Evolutionary conservation across 1,284 basidiomycete species (phyloP), one percentile per base, ranked within the genome.

Genomic region (Coniophora puteana): DNA sequence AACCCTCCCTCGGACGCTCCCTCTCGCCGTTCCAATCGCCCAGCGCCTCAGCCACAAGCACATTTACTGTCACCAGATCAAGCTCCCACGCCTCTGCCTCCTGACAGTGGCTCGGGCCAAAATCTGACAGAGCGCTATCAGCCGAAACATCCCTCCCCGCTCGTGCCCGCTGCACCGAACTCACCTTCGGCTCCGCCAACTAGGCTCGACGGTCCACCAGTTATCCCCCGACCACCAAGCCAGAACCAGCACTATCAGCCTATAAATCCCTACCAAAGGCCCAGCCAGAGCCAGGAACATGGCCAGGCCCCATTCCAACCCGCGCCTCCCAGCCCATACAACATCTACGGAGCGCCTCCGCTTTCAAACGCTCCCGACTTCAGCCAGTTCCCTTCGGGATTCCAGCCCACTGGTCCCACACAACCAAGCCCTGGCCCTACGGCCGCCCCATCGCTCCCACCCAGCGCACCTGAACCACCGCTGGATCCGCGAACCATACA

Each of bases 1-100:
- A 45, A 58, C 36, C 49, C 61, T 18, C 45, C 61, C 13, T 60
- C 58, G 14, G 61, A 64, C 43, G 61, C 58, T 4, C 59, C 58
- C 17, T 63, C 60, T 16, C 47, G 62, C 18, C 59, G 58, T n/a
- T 54, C 26, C 29, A 45, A 44, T 24, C 26, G n/a, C n/a, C n/a
- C n/a, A n/a, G 38, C 2, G 4, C 37, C 25, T 22, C 52, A 36
- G 4, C 16, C 23, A 46, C 18, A 40, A n/a, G 51, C 33, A 27
- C 44, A 44, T 17, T 31, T 60, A 22, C 36, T 60, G 13, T 64
- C 61, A 41, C 58, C 58, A 7, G 58, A 60, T 24, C 60, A 60
- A 5, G 61, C 61, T 4, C 58, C 58, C 8, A 8, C 54, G 3
- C 46, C 61, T 37, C 40, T 41, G 8, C 50, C 48, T 12, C 24